Base-by-base conservation (phyloP, 768 basidiomycete species). In the Cubamyces lactineus region DNA sequence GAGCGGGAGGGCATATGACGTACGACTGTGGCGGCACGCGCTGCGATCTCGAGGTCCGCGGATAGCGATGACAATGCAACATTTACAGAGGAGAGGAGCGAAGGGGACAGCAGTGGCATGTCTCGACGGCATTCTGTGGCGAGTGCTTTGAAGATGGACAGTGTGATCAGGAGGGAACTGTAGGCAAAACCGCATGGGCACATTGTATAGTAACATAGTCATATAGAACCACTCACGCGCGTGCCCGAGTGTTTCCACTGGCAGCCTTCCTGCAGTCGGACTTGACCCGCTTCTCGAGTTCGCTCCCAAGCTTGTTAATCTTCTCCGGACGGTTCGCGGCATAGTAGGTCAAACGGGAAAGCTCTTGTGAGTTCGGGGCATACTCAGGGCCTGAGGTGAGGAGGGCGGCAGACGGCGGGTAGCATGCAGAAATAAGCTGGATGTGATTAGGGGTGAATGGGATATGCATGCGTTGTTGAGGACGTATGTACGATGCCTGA, bases 41-140 rank as follows among this genome's bases (percentile, higher is more conserved):
- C 89, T 38, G 82, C 77, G 11, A 94, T 83, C 71, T 94, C 92
- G 28, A 94, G 73, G 72, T 95, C 94, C 1, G 77, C 74, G 6
- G 84, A 77, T 40, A 89, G 70, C 4, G 82, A 76, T 49, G 78
- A 71, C 43, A 91, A 76, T 0, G 86, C 83, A 8, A 73, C 76
- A 58, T 85, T 85, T 34, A 93, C 80, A 26, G 86, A 86, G 16
- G 85, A 78, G 50, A 93, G 78, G 26, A 95, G 80, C 6, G 87
- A 81, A 1, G 87, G 79, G 0, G 92, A 88, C 57, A 94, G 79
- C 42, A 92, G 83, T 28, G 86, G 81, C 46, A 94, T 86, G 72
- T 95, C 93, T 53, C 88, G 83, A 62, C 91, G 84, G 72, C 95
- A 97, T 79, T 96, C 95, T 51, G 86, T 87, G 5, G 92, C 87